These are phyloP conservation scores for Viridothelium virens DNA, from an alignment of 495 filamentous ascomycete species.

Conservation along the genomic window DNA sequence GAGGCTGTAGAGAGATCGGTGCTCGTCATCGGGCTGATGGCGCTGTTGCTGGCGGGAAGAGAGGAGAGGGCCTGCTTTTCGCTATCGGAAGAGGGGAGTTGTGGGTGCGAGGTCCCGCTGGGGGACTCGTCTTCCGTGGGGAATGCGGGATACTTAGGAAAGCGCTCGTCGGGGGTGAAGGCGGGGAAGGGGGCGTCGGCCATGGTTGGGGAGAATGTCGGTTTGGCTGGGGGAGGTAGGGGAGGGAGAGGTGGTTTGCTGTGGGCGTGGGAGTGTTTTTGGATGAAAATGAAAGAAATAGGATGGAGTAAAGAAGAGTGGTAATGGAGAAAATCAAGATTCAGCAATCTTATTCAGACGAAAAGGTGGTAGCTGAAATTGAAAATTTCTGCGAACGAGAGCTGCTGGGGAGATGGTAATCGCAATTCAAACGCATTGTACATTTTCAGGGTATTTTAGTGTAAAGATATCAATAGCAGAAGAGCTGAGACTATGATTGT, in stretches of 20 bases:
- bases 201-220: not conserved
- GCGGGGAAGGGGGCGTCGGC: conserved; percentile 3
- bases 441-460: no score
- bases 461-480: no score
- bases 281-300: no score
- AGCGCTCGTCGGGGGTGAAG: conserved; percentile 5
- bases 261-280: no score
- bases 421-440: not conserved
- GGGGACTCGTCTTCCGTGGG: not conserved
- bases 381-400: not conserved
- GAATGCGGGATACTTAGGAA: not conserved
- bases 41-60: not conserved
- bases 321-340: not conserved
- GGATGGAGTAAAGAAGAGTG: not conserved
- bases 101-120: not conserved
- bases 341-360: not conserved
- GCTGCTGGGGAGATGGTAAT: not conserved
- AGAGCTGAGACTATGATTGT: no score
- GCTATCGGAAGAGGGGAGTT: not conserved
- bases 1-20: no score
- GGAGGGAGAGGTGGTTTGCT: not conserved
- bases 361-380: not conserved
- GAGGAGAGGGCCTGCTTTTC: not conserved
- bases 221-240: not conserved
- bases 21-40: no score